Conservation (phyloP, 768 basidiomycete genomes). For the Cytidiella melzeri region DNA sequence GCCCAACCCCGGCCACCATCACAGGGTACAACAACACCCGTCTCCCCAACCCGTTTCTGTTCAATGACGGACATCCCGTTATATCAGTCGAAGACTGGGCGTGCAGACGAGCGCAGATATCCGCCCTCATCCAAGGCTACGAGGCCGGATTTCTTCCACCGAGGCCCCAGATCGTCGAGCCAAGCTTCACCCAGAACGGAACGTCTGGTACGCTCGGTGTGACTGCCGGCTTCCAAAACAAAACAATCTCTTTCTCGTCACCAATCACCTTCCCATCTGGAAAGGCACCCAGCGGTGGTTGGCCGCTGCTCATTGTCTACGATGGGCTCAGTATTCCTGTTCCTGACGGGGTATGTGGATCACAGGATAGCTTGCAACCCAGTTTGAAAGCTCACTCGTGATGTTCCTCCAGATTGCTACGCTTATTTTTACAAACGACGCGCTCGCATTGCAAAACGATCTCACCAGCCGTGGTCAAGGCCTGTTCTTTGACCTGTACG, state of each 20-base stretch:
- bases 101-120: conserved; percentile 46
- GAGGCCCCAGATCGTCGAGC: conserved; percentile 40
- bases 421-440: conserved; percentile 49
- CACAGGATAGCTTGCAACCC: background rate
- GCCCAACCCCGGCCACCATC: conserved; percentile 16
- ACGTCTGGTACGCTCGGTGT: conserved; percentile 37
- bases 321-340: conserved; percentile 37
- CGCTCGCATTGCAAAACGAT: conserved; percentile 45
- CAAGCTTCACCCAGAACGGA: conserved; percentile 32
- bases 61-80: conserved; percentile 38
- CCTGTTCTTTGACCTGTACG: conserved; percentile 54
- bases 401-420: conserved; percentile 28
- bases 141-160: conserved; percentile 47
- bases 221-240: conserved; percentile 39
- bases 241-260: conserved; percentile 43
- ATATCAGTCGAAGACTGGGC: conserved; percentile 41
- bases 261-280: conserved; percentile 40
- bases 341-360: conserved; percentile 20
- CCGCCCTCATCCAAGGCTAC: conserved; percentile 42
- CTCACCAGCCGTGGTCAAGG: conserved; percentile 43
- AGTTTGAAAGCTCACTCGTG: too few species aligned
- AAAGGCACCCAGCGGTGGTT: conserved; percentile 31
- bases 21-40: conserved; percentile 32
- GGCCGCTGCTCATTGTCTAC: conserved; percentile 48
- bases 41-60: conserved; percentile 51